These are phyloP conservation scores for Gamarada debralockiae DNA, from an alignment of 495 filamentous ascomycete species.

Conservation along the genomic window DNA sequence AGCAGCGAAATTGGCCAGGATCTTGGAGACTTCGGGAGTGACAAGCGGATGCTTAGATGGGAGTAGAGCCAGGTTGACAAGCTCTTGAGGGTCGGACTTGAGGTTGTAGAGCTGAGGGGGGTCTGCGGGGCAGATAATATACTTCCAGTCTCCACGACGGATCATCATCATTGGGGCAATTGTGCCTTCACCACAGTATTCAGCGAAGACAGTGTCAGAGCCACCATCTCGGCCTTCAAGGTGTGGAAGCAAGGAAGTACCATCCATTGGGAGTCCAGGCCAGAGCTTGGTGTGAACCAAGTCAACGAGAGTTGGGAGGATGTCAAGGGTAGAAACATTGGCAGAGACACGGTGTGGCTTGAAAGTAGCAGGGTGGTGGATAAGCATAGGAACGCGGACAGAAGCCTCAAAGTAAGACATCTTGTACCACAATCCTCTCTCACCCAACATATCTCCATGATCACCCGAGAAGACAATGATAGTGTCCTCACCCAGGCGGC, in stretches of 20 bases:
- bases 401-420: constrained; percentile 89
- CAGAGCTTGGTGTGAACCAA: constrained; percentile 64
- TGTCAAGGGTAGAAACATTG: constrained; percentile 82
- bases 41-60: constrained; percentile 17
- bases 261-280: constrained; percentile 69
- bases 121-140: constrained; percentile 74
- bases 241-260: constrained; percentile 67
- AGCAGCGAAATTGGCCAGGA: constrained; percentile 56
- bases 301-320: constrained; percentile 79
- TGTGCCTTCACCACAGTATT: constrained; percentile 88
- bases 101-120: constrained; percentile 77
- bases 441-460: constrained; percentile 90
- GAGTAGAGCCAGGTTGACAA: constrained; percentile 59
- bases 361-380: constrained; percentile 67
- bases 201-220: constrained; percentile 74
- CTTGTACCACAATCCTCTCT: constrained; percentile 90
- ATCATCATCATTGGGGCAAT: constrained; percentile 90
- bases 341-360: constrained; percentile 61
- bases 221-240: constrained; percentile 44
- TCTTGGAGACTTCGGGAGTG: constrained; percentile 13
- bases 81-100: constrained; percentile 65
- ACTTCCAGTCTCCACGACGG: constrained; percentile 76
- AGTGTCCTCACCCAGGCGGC: constrained; percentile 72
- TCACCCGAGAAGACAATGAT: constrained; percentile 86
- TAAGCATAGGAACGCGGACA: constrained; percentile 75